Conservation (phyloP, 371 early-diverging fungal species). For the Choanephora cucurbitarum region DNA sequence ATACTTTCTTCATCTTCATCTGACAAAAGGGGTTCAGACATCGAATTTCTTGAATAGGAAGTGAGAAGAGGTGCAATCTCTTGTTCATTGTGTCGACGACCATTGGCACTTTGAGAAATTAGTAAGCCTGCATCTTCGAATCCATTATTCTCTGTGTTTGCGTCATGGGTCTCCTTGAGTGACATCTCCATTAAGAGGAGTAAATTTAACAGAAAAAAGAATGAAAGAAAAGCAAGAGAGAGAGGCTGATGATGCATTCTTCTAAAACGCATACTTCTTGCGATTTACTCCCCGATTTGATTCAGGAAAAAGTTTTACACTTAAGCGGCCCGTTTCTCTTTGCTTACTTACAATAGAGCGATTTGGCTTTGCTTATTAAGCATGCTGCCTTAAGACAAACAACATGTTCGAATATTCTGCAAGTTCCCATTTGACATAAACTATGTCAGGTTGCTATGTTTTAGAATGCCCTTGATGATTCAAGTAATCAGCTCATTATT, state of each 20-base stretch:
- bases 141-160: constrained; percentile 2
- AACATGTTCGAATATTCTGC: no score
- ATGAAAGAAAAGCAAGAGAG: not conserved
- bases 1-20: not conserved
- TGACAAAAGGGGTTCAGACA: not conserved
- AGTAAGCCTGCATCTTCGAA: not conserved
- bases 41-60: not conserved
- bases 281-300: not conserved
- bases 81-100: not conserved
- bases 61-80: constrained; percentile 8
- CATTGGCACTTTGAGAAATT: not conserved
- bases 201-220: not conserved
- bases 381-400: no score
- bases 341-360: no score
- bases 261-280: not conserved
- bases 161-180: not conserved
- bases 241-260: not conserved
- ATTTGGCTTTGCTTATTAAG: no score
- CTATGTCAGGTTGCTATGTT: no score
- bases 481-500: no score
- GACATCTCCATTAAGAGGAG: not conserved
- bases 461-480: no score
- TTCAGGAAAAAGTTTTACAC: not conserved
- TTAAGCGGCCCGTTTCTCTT: no score
- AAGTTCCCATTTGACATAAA: no score